Evolutionary conservation across 1,139 yeast species (phyloP), one percentile per base, ranked within the genome.

Genomic region (Nakaseomyces sp.): DNA sequence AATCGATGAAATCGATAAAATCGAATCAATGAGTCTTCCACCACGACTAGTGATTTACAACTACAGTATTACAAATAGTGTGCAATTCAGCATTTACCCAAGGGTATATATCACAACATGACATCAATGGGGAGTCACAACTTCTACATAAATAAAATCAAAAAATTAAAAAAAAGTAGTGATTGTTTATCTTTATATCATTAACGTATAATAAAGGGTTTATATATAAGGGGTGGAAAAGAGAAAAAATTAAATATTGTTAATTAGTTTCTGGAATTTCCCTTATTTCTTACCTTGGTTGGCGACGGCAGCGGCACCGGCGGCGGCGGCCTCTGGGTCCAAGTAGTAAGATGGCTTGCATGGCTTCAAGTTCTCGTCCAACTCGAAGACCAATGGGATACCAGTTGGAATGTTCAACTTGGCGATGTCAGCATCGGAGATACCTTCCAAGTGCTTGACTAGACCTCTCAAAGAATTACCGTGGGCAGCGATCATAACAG

Each of bases 291-390:
- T 76, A 69, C 97, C 97, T 76, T 89, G 97, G 64, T 87, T 87
- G 61, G 97, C 97, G 58, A 89, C 97, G 49, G 96, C 96, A 63
- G 96, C 96, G 55, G 97, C 97, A 76, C 97, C 97, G 48, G 96
- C 96, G 54, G 88, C 96, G 65, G 97, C 97, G 64, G 96, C 97
- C 74, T 87, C 96, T 61, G 97, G 97, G 73, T 89, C 97, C 73
- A 89, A 82, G 81, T 89, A 89, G 77, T 88, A 86, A 59, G 94
- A 82, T 55, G 89, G 86, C 80, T 88, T 88, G 65, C 81, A 74
- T 71, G 96, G 96, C 72, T 79, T 79, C 72, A 89, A 82, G 63
- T 76, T 65, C 50, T 77, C 83, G 68, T 89, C 96, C 66, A 91
- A 81, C 74, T 89, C 97, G 73, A 86, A 91, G 52, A 91, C 96